Conservation (phyloP, 306 rosid genomes). For the Cotoneaster glaucophyllus region DNA sequence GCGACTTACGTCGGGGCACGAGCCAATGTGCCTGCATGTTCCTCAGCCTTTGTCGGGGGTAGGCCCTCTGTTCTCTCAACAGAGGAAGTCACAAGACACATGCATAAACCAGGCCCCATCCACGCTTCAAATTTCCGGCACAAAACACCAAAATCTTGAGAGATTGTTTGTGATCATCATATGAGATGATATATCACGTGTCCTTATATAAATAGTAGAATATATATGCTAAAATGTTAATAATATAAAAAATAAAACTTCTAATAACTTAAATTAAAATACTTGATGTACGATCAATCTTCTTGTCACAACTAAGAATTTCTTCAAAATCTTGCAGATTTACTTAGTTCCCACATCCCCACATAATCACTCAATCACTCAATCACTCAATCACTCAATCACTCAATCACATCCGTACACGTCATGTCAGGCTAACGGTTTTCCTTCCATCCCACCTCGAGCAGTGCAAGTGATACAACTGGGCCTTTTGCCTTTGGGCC, state of each 20-base stretch:
- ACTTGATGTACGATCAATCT: too few species aligned
- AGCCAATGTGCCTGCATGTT: too few species aligned
- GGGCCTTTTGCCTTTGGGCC: conserved; percentile 19
- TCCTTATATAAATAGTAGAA: too few species aligned
- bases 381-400: too few species aligned
- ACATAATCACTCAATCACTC: conserved; percentile 25
- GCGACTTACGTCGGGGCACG: not conserved
- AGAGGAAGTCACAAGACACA: conserved; percentile 9
- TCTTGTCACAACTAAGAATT: too few species aligned
- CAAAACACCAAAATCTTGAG: conserved; percentile 26
- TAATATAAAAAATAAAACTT: too few species aligned
- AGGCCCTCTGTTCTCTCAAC: not conserved
- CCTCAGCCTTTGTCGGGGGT: not conserved
- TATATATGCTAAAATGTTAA: too few species aligned
- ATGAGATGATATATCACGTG: too few species aligned
- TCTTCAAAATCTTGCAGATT: conserved; percentile 26
- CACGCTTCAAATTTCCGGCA: not conserved
- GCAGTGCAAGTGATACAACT: conserved; percentile 24
- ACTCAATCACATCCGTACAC: conserved; percentile 43
- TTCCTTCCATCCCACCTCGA: conserved; percentile 1
- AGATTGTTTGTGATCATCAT: too few species aligned
- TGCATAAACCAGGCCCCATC: not conserved
- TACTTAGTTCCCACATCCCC: not conserved
- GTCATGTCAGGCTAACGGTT: conserved; percentile 32
- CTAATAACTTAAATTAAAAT: too few species aligned